Conservation (phyloP, 176 grass and related monocot genomes). For the Zizania latifolia region DNA sequence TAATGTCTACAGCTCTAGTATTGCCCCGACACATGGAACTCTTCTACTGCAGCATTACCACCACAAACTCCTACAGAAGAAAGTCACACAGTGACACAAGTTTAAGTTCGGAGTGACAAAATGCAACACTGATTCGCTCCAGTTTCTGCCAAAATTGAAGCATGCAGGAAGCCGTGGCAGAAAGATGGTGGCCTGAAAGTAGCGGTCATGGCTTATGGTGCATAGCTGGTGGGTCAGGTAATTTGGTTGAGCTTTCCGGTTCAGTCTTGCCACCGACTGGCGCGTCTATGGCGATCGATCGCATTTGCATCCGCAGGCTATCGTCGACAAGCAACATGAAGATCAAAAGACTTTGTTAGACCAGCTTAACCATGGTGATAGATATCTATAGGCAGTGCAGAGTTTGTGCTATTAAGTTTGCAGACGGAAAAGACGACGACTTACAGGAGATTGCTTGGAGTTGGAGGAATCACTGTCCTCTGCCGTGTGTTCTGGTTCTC, state of each 20-base stretch:
- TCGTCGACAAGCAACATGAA: neutral
- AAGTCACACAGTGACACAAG: neutral
- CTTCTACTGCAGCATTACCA: neutral
- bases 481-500: slow-evolving; percentile 29
- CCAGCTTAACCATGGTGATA: neutral
- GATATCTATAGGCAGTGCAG: neutral
- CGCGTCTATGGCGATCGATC: slow-evolving; percentile 51
- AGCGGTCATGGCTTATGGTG: slow-evolving; percentile 33
- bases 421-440: neutral
- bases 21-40: neutral
- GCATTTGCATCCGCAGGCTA: slow-evolving; percentile 28
- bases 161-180: neutral
- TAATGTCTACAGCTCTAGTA: neutral
- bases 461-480: slow-evolving; percentile 27
- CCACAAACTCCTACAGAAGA: neutral
- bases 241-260: slow-evolving; percentile 34
- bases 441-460: slow-evolving; percentile 35
- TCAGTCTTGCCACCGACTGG: slow-evolving; percentile 42
- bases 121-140: neutral
- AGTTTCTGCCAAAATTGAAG: neutral
- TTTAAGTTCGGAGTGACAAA: neutral
- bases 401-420: neutral
- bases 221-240: neutral
- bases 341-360: neutral
- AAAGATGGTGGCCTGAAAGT: neutral